Base-by-base conservation (phyloP, 768 basidiomycete species). In the Trametes meyenii region DNA sequence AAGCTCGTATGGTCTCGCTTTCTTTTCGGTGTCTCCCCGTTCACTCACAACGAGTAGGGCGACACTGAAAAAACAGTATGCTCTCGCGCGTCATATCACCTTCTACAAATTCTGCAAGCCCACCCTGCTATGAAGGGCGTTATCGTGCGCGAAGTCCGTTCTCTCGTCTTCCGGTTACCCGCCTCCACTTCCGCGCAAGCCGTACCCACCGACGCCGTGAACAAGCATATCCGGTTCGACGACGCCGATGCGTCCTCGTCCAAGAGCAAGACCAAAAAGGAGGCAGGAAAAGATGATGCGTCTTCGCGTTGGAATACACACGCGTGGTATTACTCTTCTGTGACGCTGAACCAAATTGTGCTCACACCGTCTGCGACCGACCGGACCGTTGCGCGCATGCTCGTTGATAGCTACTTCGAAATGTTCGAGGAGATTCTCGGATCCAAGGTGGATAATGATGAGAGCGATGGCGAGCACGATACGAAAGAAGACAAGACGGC, bases 71-170 rank as follows among this genome's bases (percentile, higher is more conserved):
- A 89, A 70, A 79, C 90, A 0, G 81, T 98, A 53, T 92, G 92
- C 58, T 95, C 96, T 14, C 87, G 93, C 61, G 89, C 92, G 0
- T 98, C 96, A 0, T 87, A 96, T 70, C 88, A 95, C 72, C 75
- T 97, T 35, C 87, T 98, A 24, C 90, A 94, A 67, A 79, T 97
- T 14, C 83, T 98, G 0, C 96, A 98, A 74, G 72, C 83, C 0
- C 97, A 98, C 68, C 96, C 97, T 0, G 84, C 85, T 2, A 98
- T 99, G 96, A 98, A 97, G 75, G 70, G 78, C 0, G 85, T 98
- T 59, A 79, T 99, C 60, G 89, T 96, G 29, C 88, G 92, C 48
- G 97, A 98, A 74, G 85, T 95, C 45, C 85, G 86, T 1, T 77
- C 90, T 0, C 79, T 97, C 23, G 83, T 96, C 12, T 85, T 96